These are phyloP conservation scores for Sphaerulina vaccinii DNA, from an alignment of 2,329 filamentous ascomycete species.

Conservation along the genomic window DNA sequence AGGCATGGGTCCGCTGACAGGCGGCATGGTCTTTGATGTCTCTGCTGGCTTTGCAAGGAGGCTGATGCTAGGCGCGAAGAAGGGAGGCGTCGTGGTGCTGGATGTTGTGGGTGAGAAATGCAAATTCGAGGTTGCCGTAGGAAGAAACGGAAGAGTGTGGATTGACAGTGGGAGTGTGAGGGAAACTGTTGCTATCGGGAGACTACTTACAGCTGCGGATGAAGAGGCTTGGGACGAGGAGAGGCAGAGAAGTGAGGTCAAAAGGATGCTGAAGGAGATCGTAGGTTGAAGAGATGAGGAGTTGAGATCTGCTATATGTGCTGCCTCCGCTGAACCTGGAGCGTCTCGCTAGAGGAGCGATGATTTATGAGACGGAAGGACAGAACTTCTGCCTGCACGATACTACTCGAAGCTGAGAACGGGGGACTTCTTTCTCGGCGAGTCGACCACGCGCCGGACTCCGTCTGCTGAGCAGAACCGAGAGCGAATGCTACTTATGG, in stretches of 20 bases:
- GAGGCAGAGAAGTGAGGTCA: slow-evolving; percentile 69
- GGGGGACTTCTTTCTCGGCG: too few species aligned
- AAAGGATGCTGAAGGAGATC: slow-evolving; percentile 61
- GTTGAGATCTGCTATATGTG: background rate
- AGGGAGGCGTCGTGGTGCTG: slow-evolving; percentile 67
- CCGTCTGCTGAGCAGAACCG: too few species aligned
- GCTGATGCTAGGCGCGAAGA: slow-evolving; percentile 61
- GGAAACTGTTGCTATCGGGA: slow-evolving; percentile 74
- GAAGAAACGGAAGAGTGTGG: slow-evolving; percentile 90
- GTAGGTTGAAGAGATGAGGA: slow-evolving; percentile 18
- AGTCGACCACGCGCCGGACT: too few species aligned
- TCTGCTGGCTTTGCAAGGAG: slow-evolving; percentile 79
- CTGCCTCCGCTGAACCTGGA: too few species aligned
- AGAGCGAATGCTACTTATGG: too few species aligned
- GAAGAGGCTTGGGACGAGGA: slow-evolving; percentile 62
- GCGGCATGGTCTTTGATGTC: slow-evolving; percentile 82
- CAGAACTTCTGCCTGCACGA: too few species aligned
- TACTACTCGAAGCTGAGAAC: too few species aligned
- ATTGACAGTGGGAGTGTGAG: slow-evolving; percentile 74
- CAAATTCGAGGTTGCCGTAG: slow-evolving; percentile 89
- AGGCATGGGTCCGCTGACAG: slow-evolving; percentile 77
- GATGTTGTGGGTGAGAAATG: slow-evolving; percentile 80
- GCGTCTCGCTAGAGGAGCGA: too few species aligned
- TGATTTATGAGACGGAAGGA: too few species aligned
- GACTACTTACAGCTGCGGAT: slow-evolving; percentile 76